Evolutionary conservation across 2,329 filamentous ascomycete genomes (phyloP), one percentile per base, ranked within the genome.

Genomic region (Pseudogymnoascus sp.): DNA sequence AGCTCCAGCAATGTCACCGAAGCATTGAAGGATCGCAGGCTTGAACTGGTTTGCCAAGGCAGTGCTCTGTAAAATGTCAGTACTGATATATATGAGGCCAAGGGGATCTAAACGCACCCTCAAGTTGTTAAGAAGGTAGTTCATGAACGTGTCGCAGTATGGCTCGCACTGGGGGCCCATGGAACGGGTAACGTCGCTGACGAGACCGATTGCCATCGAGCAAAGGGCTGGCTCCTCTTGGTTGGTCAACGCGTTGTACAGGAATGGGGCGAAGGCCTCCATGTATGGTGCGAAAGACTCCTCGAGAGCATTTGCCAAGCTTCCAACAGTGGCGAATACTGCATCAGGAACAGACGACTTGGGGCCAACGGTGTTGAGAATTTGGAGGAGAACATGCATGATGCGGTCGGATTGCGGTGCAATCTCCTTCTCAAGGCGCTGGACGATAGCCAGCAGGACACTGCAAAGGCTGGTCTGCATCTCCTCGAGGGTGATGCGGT

Each of bases 141-240:
- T 99, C 94, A 99, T 99, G 75, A 97, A 97, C 66, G 87, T 84
- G 71, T 99, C 94, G 76, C 94, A 99, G 80, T 88, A 97, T 62
- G 93, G 94, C 76, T 96, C 90, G 71, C 93, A 90, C 74, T 89
- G 89, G 72, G 91, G 87, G 72, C 91, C 90, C 72, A 97, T 81
- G 14, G 93, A 94, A 69, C 94, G 88, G 59, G 91, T 93, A 69
- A 99, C 94, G 72, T 99, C 94, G 74, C 93, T 96, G 68, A 97
- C 93, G 61, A 99, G 83, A 68, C 94, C 94, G 74, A 99, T 97
- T 69, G 94, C 93, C 87, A 97, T 95, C 50, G 93, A 88, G 81
- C 94, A 97, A 64, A 97, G 83, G 74, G 86, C 89, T 36, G 92
- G 89, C 77, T 97, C 94, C 66, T 99, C 93, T 72, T 96, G 91